Evolutionary conservation across 768 basidiomycete genomes (phyloP), one percentile per base, ranked within the genome.

Genomic region (Tremella yokohamensis): DNA sequence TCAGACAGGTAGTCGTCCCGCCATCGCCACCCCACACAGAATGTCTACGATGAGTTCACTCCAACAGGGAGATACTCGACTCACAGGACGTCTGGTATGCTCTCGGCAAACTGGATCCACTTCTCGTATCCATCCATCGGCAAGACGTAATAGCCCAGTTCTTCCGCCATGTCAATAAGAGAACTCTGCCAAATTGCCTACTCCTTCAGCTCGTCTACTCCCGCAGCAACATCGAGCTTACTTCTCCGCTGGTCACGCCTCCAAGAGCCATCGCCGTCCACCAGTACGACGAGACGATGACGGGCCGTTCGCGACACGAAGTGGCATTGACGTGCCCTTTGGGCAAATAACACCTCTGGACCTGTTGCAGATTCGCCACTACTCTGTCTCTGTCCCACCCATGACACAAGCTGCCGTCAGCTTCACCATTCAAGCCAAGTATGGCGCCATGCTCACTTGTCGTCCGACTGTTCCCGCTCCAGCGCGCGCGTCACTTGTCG

Each of bases 11-110:
- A 3, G 74, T 55, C n/a, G 58, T 61, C 24, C 68, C 61, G 16
- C 60, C 34, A 25, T 73, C 69, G 24, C 56, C 49, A 19, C 60
- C 63, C 70, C 72, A 74, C 22, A 74, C 56, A 8, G 61, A 34
- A 18, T 58, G 62, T 34, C 68, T 70, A 55, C 13, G 40, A 15
- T 56, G 2, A 47, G 38, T 13, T 19, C 9, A 1, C 19, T 24
- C 9, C 25, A 24, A 20, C 25, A 20, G 45, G 3, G 11, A 19
- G 11, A 8, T 39, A 39, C 38, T 37, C 19, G 24, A 69, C 70
- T 57, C 40, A 74, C 73, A 70, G 69, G 19, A 72, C 67, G 49
- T 74, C 71, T 12, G 75, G 75, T 63, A 76, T 66, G 52, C 70
- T 70, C 47, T 70, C 69, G 24, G 70, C 67, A 2, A 64, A 63